Evolutionary conservation across 208 protist genomes (phyloP).

Genomic region (Crithidia brevicula): DNA sequence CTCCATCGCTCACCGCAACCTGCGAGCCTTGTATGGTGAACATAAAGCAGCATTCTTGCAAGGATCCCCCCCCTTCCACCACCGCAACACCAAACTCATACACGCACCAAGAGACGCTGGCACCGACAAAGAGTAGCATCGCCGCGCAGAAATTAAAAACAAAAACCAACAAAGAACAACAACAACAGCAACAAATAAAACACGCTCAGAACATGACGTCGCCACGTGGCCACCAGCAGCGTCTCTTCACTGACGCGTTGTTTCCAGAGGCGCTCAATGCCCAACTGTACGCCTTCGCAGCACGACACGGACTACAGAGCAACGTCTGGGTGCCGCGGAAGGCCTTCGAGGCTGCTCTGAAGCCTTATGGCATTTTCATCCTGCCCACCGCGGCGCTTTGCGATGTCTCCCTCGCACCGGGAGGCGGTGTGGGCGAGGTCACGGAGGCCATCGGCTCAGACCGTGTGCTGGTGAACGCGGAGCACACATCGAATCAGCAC

Average conservation of each 20-base stretch:
- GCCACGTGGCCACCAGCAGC: slow-evolving; percentile 34
- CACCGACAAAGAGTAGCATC: no score
- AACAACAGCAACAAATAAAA: neutral
- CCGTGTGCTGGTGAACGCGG: slow-evolving; percentile 70
- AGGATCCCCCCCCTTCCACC: neutral
- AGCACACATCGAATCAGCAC: slow-evolving; percentile 61
- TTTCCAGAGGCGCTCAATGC: slow-evolving; percentile 73
- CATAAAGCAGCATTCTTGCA: no score
- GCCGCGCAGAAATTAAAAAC: slow-evolving; percentile 4
- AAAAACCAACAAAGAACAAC: slow-evolving; percentile 4
- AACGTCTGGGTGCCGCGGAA: slow-evolving; percentile 72
- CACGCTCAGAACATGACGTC: no score
- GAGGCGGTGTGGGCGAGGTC: slow-evolving; percentile 22
- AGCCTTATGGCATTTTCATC: slow-evolving; percentile 44
- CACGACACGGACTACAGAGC: slow-evolving; percentile 57
- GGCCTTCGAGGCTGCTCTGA: slow-evolving; percentile 40
- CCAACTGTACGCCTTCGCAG: slow-evolving; percentile 57
- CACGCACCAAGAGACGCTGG: no score
- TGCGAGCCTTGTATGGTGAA: no score
- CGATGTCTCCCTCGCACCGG: slow-evolving; percentile 46
- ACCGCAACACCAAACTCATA: no score
- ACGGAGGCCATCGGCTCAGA: slow-evolving; percentile 38
- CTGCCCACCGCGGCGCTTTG: slow-evolving; percentile 72
- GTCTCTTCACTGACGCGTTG: slow-evolving; percentile 75
- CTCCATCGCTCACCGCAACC: no score